Base-by-base conservation (phyloP, 257 asterid species). In the Fraxinus cuspidata region DNA sequence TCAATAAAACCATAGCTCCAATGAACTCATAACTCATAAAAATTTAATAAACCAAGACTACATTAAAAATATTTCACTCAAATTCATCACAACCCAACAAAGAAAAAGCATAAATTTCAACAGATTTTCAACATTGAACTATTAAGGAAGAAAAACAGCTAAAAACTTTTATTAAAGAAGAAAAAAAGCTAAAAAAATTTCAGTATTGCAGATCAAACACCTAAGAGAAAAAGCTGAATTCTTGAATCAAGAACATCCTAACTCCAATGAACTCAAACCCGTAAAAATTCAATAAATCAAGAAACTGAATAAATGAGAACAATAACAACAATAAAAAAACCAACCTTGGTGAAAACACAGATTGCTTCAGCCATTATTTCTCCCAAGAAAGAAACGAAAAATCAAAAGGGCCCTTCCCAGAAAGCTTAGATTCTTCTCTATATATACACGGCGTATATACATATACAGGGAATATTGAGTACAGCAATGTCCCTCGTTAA, bases 351-450 rank as follows among this genome's bases (percentile, higher is more conserved):
- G 8, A 63, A 63, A 31, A 63, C 69, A 63, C 32, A 63, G 18
- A 63, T 63, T 63, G 69, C 69, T 63, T 63, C 69, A 0, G 69
- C 69, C 69, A 63, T 63, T 63, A 25, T 63, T 63, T 63, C 69
- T 25, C 69, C 69, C 32, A 27, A 63, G 69, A 27, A 60, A 63
- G 35, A 63, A 63, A 63, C 7, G 3, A 63, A 23, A 60, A 25
- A 63, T 23, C 7, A 25, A 3, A 23, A 63, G 34, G 69, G 69
- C 6, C 21, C 35, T 63, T 63, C 19, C 19, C 34, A 63, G 35
- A 63, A 25, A 9, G 2, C 34, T 63, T 8, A 25, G 69, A 27
- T 27, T 27, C 19, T 27, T 63, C 69, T 23, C 69, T 23, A 63
- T 63, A 47, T 47, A 47, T 16, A 47, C 6, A 47, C n/a, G 3